Base-by-base conservation (phyloP, 176 grass and related monocot species). In the Triticum dicoccoides region DNA sequence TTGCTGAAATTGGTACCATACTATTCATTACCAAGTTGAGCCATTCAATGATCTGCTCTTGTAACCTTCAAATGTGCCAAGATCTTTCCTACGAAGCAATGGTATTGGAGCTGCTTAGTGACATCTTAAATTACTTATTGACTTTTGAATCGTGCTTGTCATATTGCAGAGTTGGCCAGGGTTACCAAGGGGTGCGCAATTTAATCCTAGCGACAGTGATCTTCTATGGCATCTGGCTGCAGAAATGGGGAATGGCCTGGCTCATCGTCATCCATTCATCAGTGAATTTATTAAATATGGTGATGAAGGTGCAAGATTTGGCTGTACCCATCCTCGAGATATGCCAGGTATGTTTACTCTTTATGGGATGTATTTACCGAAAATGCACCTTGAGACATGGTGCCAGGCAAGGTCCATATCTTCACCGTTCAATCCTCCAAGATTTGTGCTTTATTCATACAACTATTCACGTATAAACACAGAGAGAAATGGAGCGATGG, bases 181-280 rank as follows among this genome's bases (percentile, higher is more conserved):
- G 9, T 77, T 98, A 77, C 96, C 96, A 69, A 94, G 96, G 86
- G 96, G 96, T 8, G 87, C 87, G 67, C 78, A 90, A n/a, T 98
- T 95, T 82, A 81, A 94, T 58, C 96, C 93, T 3, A 91, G 86
- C 3, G 96, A 95, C 77, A 49, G 14, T 78, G 93, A 98, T 89
- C 76, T 98, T 83, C 81, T 98, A 11, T 95, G 89, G 89, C 96
- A 98, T 84, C 82, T 98, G 20, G 85, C 86, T 82, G 88, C 91
- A 80, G 94, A 98, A 92, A 70, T 84, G 84, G 93, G 90, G 56
- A 84, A 79, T 74, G 88, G 80, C 69, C 58, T 51, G 32, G 32
- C 84, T 85, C 52, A 61, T 35, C 93, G 85, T 24, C 96, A 98
- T 92, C 96, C 96, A 32, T 94, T 95, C 38, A 95, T 98, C 65